Evolutionary conservation across 495 filamentous ascomycete species (phyloP).

Genomic region (Margaritispora aquatica): DNA sequence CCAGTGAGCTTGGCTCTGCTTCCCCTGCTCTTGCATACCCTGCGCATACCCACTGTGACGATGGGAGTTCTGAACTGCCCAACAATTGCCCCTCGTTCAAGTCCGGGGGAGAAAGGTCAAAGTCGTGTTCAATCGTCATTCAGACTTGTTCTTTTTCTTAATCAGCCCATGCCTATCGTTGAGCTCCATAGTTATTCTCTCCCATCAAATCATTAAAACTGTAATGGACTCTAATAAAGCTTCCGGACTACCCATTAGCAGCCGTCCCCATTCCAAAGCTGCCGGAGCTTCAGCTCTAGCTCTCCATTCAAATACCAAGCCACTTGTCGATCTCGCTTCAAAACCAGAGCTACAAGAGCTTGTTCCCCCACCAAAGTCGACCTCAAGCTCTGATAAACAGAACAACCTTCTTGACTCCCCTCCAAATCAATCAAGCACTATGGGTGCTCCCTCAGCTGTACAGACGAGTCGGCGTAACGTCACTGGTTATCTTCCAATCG

Average conservation of each 20-base stretch:
- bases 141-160: too few relatives aligned
- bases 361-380: not conserved
- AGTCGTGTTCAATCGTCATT: too few relatives aligned
- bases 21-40: too few relatives aligned
- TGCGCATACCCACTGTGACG: too few relatives aligned
- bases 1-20: too few relatives aligned
- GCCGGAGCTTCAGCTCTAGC: not conserved
- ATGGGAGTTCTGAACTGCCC: too few relatives aligned
- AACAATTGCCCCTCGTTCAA: too few relatives aligned
- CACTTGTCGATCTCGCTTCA: not conserved
- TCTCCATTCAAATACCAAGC: not conserved
- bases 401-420: not conserved
- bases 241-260: not conserved
- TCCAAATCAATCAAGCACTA: not conserved
- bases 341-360: not conserved
- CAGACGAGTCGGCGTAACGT: slow-evolving; percentile 9
- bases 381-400: not conserved
- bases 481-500: slow-evolving; percentile 55
- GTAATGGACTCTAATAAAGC: not conserved
- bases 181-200: too few relatives aligned
- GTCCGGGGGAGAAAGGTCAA: too few relatives aligned
- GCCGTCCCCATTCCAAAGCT: not conserved
- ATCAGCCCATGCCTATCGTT: too few relatives aligned
- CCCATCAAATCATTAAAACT: too few relatives aligned
- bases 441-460: slow-evolving; percentile 6